Evolutionary conservation across 805 yeast species (phyloP), one percentile per base, ranked within the genome.

Genomic region (Kazachstania bromeliacearum): DNA sequence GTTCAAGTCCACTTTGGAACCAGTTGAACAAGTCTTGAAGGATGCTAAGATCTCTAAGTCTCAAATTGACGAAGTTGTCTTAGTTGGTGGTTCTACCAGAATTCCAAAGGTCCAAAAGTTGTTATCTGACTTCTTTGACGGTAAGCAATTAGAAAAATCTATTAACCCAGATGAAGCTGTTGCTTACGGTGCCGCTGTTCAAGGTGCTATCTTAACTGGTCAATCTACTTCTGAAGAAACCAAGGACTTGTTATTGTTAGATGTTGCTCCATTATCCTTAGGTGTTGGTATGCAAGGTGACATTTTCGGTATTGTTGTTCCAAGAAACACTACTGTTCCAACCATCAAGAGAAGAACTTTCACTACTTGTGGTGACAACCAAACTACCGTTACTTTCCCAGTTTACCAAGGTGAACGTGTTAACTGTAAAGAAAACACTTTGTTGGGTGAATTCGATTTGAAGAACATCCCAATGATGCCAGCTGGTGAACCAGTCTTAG

Each of bases 201-300:
- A 87, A 74, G 96, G 95, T 51, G 96, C 96, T 52, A 87, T 87
- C 62, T 76, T 87, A 62, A 77, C 95, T 45, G 96, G 96, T 71
- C 96, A 87, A 78, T 88, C 63, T 68, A 79, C 89, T 53, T 87
- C 96, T 30, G 79, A 95, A 45, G 85, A 85, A 81, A 88, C 96
- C 44, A 95, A 87, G 72, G 96, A 87, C 65, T 73, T 87, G 65
- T 72, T 89, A 62, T 75, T 88, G 60, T 77, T 89, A 63, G 97
- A 88, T 76, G 96, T 88, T 66, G 94, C 96, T 59, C 98, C 98
- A 67, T 80, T 89, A 65, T 88, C 97, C 52, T 77, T 89, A 63
- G 98, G 98, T 85, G 95, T 89, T 68, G 97, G 95, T 73, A 92
- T 92, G 83, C 92, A 88, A 73, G 98, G 98, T 73, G 94, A 92